These are phyloP conservation scores for Boletus tylopilopsis DNA, from an alignment of 768 basidiomycete species.

Conservation along the genomic window DNA sequence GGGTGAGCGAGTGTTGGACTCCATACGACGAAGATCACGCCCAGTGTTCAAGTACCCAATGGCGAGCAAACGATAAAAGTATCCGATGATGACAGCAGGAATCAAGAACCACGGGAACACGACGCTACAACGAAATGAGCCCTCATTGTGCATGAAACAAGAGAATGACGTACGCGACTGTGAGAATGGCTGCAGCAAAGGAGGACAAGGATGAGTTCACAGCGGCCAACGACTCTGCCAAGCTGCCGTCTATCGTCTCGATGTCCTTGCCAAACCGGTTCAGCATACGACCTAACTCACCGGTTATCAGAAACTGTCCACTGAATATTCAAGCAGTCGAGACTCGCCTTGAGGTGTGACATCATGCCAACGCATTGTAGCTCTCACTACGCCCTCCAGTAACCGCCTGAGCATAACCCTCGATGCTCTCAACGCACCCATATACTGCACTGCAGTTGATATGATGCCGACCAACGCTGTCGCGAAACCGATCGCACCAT, in stretches of 20 bases:
- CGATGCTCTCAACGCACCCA: conserved; percentile 42
- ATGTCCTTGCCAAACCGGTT: conserved; percentile 88
- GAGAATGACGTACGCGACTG: conserved; percentile 51
- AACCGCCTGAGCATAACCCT: conserved; percentile 44
- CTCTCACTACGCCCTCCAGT: conserved; percentile 66
- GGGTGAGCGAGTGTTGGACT: conserved; percentile 81
- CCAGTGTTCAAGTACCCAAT: conserved; percentile 77
- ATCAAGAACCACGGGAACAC: conserved; percentile 83
- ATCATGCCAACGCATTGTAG: conserved; percentile 84
- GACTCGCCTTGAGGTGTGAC: conserved; percentile 69
- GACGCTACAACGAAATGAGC: conserved; percentile 33
- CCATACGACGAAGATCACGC: conserved; percentile 84
- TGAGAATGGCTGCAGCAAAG: conserved; percentile 73
- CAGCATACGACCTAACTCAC: conserved; percentile 63
- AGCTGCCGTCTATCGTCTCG: conserved; percentile 77
- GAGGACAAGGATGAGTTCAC: conserved; percentile 77
- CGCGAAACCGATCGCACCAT: conserved; percentile 55
- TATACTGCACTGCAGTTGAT: conserved; percentile 53
- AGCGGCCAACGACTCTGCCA: conserved; percentile 64
- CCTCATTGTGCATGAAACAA: conserved; percentile 6
- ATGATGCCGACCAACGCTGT: conserved; percentile 45
- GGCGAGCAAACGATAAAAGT: conserved; percentile 65
- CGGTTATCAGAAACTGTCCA: not conserved
- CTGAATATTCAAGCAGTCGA: too few relatives aligned
- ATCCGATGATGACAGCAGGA: conserved; percentile 71